Percentiles rank a stretch among this genome's conserved stretches.
Evolutionary conservation across 306 rosid genomes (phyloP).

Genomic region (Hylodesmum podocarpum): DNA sequence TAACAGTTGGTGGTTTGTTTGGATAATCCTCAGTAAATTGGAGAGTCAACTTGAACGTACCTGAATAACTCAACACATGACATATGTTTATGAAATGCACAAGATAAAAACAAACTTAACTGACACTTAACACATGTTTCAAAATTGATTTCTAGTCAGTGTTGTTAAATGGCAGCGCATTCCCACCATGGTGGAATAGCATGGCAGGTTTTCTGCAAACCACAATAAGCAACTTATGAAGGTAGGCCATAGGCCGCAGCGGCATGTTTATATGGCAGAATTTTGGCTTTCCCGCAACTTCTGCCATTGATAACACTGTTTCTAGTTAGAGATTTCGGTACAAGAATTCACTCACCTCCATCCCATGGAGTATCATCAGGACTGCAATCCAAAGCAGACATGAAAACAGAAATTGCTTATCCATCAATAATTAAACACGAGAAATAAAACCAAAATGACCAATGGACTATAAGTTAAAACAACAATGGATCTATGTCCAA

Average conservation of each 20-base stretch:
- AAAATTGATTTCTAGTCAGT: background rate
- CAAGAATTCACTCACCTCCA: conserved; percentile 40
- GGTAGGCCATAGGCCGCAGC: too few relatives aligned
- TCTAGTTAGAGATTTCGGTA: background rate
- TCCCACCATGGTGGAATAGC: too few relatives aligned
- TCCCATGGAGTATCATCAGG: conserved; percentile 58
- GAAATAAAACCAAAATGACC: conserved; percentile 6
- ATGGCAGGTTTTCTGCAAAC: too few relatives aligned
- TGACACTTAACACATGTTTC: background rate
- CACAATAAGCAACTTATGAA: too few relatives aligned
- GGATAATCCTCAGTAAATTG: conserved; percentile 77
- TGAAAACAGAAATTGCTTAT: conserved; percentile 42
- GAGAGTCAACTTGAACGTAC: conserved; percentile 74
- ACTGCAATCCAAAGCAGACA: conserved; percentile 52
- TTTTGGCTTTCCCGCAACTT: too few relatives aligned
- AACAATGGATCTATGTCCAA: conserved; percentile 4
- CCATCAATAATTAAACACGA: conserved; percentile 34
- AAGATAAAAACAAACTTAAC: background rate
- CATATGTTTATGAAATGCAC: background rate
- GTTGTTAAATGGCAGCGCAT: too few relatives aligned
- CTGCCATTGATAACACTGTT: too few relatives aligned
- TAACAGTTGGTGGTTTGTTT: conserved; percentile 74
- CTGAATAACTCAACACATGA: conserved; percentile 40
- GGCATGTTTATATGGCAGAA: too few relatives aligned
- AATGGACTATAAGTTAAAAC: background rate